A percentile compares a stretch with the other conserved stretches of the same genome.
phyloP scores from a whole-genome alignment of 768 basidiomycete species.

The Russula lepida region DNA sequence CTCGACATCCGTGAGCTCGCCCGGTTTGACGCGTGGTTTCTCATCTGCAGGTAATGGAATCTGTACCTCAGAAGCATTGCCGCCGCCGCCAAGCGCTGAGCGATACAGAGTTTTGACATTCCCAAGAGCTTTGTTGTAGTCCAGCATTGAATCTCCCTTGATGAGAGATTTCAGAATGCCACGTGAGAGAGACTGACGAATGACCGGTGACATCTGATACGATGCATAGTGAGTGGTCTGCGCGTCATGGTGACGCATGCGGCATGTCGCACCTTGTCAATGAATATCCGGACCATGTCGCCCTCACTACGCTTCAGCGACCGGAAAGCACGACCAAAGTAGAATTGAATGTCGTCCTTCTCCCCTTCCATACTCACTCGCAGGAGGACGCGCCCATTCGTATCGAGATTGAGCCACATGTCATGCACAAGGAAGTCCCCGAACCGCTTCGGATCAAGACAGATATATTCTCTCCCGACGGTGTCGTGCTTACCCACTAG shows the following conservation, averaged over 20 bases:
- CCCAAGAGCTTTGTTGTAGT: conserved; percentile 86
- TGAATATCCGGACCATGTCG: conserved; percentile 93
- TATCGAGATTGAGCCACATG: conserved; percentile 85
- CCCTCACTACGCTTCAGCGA: conserved; percentile 86
- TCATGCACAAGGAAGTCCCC: conserved; percentile 88
- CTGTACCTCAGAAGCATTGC: conserved; percentile 60
- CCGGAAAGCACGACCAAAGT: conserved; percentile 92
- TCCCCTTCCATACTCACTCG: conserved; percentile 98
- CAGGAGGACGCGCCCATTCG: conserved; percentile 73
- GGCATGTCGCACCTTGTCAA: conserved; percentile 72
- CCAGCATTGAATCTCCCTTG: conserved; percentile 55
- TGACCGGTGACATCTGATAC: conserved; percentile 83
- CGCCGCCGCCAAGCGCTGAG: conserved; percentile 63
- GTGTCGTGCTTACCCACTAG: conserved; percentile 89
- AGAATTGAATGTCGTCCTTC: conserved; percentile 96
- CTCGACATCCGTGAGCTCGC: conserved; percentile 84
- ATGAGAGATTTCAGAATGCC: conserved; percentile 67
- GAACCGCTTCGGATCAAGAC: conserved; percentile 81
- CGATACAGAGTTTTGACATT: conserved; percentile 76
- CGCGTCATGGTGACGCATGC: neutral
- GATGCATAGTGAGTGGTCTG: neutral
- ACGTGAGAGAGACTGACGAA: conserved; percentile 78
- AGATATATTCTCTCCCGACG: conserved; percentile 85
- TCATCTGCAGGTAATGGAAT: conserved; percentile 67
- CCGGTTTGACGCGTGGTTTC: conserved; percentile 69